Evolutionary conservation across 352 stramenopile species (phyloP), one percentile per base, ranked within the genome.

Genomic region (Globisporangium polare): DNA sequence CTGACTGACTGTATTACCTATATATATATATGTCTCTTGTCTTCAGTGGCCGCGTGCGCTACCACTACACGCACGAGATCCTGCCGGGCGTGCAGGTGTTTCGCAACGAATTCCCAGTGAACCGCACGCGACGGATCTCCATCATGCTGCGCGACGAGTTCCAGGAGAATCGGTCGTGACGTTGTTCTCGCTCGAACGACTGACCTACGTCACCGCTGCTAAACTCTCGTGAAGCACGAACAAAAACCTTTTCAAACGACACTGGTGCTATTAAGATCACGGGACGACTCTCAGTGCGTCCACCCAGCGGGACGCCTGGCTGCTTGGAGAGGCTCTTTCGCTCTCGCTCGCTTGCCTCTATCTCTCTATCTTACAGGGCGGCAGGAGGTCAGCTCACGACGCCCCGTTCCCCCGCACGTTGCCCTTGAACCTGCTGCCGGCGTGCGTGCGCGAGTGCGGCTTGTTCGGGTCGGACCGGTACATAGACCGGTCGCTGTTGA

Each of bases 31-130:
- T 17, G 26, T 24, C 41, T 22, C 31, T 60, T 29, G 13, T 26
- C 15, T 15, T 24, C 33, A 90, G 80, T 0, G 86, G 82, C 15
- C 78, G 86, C 37, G 71, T 95, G 46, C 86, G 86, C 29, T 95
- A 92, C 65, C 73, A 91, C 66, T 95, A 95, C 77, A 91, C 82
- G 47, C 86, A 95, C 69, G 83, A 92, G 72, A 91, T 95, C 50
- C 67, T 95, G 5, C 82, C 82, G 8, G 82, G 79, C 39, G 50
- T 64, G 24, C 83, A 92, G 51, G 46, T 76, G 15, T 94, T 92
- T 53, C 67, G 67, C 63, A 70, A 65, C 46, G 43, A 85, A 37
- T 56, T 83, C n/a, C 66, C 67, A 4, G 78, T 94, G n/a, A 58
- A 85, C 35, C 84, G 84, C 63, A 92, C 82, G 31, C 78, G 81